These are phyloP conservation scores for Backusella mclennaniae DNA, from an alignment of 192 early-diverging fungal species.

Conservation along the genomic window DNA sequence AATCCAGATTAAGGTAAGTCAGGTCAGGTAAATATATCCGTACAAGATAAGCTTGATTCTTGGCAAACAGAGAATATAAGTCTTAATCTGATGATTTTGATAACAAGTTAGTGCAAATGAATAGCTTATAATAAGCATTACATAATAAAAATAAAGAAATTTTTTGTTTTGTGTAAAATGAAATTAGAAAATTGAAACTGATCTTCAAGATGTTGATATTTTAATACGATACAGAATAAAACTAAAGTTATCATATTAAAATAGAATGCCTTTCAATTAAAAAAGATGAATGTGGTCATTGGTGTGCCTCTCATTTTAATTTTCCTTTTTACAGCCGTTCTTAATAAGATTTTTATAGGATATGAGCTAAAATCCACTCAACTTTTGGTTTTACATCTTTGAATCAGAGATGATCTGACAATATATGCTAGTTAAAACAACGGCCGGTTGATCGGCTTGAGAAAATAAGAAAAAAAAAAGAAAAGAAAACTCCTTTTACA, in stretches of 20 bases:
- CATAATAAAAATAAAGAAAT: background rate
- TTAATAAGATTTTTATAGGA: too few relatives aligned
- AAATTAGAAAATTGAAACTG: background rate
- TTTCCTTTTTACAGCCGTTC: background rate
- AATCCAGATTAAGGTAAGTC: too few relatives aligned
- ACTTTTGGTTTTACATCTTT: background rate
- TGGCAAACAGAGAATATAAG: background rate
- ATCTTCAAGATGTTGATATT: background rate
- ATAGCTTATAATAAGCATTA: background rate
- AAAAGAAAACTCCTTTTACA: background rate
- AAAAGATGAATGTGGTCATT: background rate
- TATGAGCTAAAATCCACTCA: background rate
- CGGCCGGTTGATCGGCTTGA: background rate
- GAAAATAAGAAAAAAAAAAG: background rate
- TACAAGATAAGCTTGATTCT: background rate
- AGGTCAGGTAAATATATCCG: too few relatives aligned
- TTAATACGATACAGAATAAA: too few relatives aligned
- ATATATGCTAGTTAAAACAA: background rate
- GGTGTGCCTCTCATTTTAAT: background rate
- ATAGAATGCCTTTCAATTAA: too few relatives aligned
- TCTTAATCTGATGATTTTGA: background rate
- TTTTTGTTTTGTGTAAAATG: too few relatives aligned
- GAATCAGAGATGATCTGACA: background rate
- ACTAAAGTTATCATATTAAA: background rate
- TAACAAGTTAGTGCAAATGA: background rate